Evolutionary conservation across 306 rosid species (phyloP), one percentile per base, ranked within the genome.

Genomic region (Carpinus fangiana): DNA sequence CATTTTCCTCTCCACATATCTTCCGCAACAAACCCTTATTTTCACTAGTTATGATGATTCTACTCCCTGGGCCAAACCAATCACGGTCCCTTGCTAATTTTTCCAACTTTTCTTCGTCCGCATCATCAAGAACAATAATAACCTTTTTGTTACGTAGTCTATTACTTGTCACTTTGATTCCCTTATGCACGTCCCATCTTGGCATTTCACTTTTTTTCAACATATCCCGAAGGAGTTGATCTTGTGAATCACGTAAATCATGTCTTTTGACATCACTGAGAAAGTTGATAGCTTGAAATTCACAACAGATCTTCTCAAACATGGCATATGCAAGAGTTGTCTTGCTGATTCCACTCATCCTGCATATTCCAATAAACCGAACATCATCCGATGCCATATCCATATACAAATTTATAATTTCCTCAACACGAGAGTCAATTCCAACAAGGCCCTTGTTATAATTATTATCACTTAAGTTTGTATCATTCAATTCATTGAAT

Each of bases 131-230:
- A 16, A 50, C 46, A 12, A 72, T 28, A 28, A 72, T n/a, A 28
- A 72, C 45, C n/a, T 28, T 72, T 16, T 51, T 72, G 13, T 23
- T 12, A 17, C 1, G 13, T 28, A 71, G 12, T 20, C 34, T 7
- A 0, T 2, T 26, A 7, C 28, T 20, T 10, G 23, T 70, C 5
- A 12, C 5, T 0, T 2, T 0, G 1, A 5, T 70, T 0, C 74
- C 74, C 0, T 21, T 7, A 5, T 0, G 12, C 21, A 0, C 0
- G 1, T 12, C 0, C 12, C 20, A 0, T 2, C 16, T 9, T 16
- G 3, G 23, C 0, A 0, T 18, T 8, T 28, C 0, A 1, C 14
- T 0, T 1, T 0, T 41, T 10, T 2, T 50, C 1, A 47, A 0
- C 13, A 56, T 7, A 8, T 48, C 8, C 3, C 0, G 16, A 50